Percentiles rank a stretch among this genome's conserved stretches.
Conservation (phyloP, 2,329 filamentous ascomycete genomes). For the Zasmidium citrigriseum region DNA sequence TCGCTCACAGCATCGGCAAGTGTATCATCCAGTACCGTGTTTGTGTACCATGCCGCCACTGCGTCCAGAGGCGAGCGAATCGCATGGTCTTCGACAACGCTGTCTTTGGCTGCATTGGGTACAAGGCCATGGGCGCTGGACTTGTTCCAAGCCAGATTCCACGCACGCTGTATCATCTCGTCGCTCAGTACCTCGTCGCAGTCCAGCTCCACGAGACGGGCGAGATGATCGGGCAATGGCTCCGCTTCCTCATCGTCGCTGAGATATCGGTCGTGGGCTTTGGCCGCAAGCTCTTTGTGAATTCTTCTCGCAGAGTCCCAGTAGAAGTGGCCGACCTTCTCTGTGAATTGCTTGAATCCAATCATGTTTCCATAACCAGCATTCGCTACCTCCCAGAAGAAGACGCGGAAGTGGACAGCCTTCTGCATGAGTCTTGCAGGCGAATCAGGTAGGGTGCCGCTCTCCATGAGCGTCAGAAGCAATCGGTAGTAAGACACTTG, state of each 20-base stretch:
- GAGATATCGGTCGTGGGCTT: slow-evolving; percentile 22
- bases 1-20: slow-evolving; percentile 60
- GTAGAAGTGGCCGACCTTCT: slow-evolving; percentile 70
- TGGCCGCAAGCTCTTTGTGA: slow-evolving; percentile 41
- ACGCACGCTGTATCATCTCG: slow-evolving; percentile 77
- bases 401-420: slow-evolving; percentile 84
- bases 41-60: slow-evolving; percentile 89
- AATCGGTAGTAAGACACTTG: slow-evolving; percentile 87
- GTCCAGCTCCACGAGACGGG: slow-evolving; percentile 72
- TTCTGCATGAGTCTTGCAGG: slow-evolving; percentile 86
- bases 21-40: slow-evolving; percentile 67
- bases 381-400: slow-evolving; percentile 77
- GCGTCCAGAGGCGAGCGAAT: slow-evolving; percentile 87
- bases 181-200: slow-evolving; percentile 80
- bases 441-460: slow-evolving; percentile 80
- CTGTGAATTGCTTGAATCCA: slow-evolving; percentile 68
- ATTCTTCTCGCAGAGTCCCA: slow-evolving; percentile 80
- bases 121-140: slow-evolving; percentile 68
- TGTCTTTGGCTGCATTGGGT: slow-evolving; percentile 73
- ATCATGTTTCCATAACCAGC: slow-evolving; percentile 65
- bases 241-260: slow-evolving; percentile 57
- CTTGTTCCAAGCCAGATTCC: slow-evolving; percentile 86
- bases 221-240: slow-evolving; percentile 73
- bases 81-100: slow-evolving; percentile 80
- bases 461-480: slow-evolving; percentile 82